These are phyloP conservation scores for Mycosarcoma mackinlayi DNA, from an alignment of 1,284 basidiomycete genomes.

Conservation along the genomic window DNA sequence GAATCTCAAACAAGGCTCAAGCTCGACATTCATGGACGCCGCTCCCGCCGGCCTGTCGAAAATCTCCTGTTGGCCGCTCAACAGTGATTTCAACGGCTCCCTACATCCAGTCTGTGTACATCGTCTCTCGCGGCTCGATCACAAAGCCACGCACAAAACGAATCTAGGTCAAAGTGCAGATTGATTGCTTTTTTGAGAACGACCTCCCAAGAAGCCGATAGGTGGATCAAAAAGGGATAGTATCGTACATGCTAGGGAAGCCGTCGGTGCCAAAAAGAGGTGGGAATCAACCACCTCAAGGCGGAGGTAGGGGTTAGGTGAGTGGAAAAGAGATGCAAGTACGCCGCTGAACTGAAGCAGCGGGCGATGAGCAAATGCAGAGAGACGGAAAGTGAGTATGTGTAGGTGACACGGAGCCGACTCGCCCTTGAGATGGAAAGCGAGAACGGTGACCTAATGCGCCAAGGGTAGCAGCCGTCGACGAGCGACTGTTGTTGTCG, in stretches of 20 bases:
- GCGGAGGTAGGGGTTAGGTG: constrained; percentile 1
- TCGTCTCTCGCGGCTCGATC: neutral
- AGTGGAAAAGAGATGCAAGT: constrained; percentile 7
- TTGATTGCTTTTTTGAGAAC: constrained; percentile 49
- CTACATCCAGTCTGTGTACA: no score
- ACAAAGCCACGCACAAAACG: neutral
- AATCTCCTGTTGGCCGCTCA: no score
- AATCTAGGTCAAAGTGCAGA: constrained; percentile 44
- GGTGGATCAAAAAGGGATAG: constrained; percentile 18
- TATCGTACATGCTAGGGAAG: constrained; percentile 38
- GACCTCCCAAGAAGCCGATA: constrained; percentile 38
- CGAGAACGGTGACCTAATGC: constrained; percentile 1
- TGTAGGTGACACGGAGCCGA: constrained; percentile 9
- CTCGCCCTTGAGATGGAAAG: no score
- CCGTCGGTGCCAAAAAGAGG: constrained; percentile 22
- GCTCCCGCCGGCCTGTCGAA: no score
- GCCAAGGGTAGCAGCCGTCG: constrained; percentile 7
- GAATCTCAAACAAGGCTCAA: no score
- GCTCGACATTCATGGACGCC: no score
- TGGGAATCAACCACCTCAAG: constrained; percentile 44
- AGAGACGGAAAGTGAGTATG: constrained; percentile 2
- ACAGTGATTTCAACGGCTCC: no score
- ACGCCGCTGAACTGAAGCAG: constrained; percentile 4
- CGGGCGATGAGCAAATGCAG: constrained; percentile 33
- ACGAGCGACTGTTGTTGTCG: neutral